phyloP scores from a whole-genome alignment of 148 eudicot genomes.

The Diospyros kaki region DNA sequence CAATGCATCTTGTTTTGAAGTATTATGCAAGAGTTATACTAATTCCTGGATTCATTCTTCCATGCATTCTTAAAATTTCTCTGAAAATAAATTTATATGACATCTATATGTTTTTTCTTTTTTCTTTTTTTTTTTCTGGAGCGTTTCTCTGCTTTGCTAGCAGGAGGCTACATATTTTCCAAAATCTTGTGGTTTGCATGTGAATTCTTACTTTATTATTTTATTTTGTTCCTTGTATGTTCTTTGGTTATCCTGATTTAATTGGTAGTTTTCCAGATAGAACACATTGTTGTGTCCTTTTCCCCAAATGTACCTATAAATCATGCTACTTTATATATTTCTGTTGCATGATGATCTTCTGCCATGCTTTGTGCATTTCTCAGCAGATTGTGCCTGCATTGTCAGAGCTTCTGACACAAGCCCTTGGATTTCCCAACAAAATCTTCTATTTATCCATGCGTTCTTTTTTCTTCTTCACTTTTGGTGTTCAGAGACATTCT shows the following conservation, averaged over 20 bases:
- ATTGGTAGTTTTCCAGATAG: too few relatives aligned
- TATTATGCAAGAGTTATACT: background rate
- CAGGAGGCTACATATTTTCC: background rate
- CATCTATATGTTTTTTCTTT: too few relatives aligned
- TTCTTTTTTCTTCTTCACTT: background rate
- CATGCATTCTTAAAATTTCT: background rate
- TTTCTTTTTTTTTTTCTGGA: background rate
- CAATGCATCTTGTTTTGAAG: constrained; percentile 7
- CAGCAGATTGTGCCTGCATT: too few relatives aligned
- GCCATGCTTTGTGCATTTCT: too few relatives aligned
- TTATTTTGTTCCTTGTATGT: too few relatives aligned
- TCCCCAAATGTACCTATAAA: background rate
- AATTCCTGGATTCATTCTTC: background rate
- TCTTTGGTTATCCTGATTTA: too few relatives aligned
- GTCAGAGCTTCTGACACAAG: too few relatives aligned
- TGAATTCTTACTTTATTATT: background rate
- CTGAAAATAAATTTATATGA: too few relatives aligned
- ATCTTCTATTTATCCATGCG: background rate
- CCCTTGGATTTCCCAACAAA: background rate
- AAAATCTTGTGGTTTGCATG: background rate
- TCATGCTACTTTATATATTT: background rate
- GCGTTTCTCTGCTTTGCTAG: background rate
- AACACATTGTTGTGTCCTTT: too few relatives aligned
- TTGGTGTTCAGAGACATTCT: background rate
- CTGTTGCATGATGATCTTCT: too few relatives aligned